Conservation (phyloP, 306 rosid genomes). For the Sesbania bispinosa region DNA sequence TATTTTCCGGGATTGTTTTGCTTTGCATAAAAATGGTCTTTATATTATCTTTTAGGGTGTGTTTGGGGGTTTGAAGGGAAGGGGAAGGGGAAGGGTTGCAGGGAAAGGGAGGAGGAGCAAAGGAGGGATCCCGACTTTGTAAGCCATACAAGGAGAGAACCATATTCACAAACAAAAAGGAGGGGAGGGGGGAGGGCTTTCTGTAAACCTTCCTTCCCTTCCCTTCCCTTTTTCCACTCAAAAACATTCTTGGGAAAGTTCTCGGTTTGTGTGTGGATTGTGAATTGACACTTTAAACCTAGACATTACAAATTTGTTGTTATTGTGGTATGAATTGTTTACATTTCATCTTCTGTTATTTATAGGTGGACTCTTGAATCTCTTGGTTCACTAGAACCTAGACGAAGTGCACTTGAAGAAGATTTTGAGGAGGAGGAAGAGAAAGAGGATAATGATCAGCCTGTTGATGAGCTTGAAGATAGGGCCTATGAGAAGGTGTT, state of each 20-base stretch:
- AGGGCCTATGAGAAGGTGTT: not conserved
- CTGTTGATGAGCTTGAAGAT: conserved; percentile 58
- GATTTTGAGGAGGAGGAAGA: conserved; percentile 97
- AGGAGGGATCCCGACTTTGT: too few relatives aligned
- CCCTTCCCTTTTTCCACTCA: too few relatives aligned
- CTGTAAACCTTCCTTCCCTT: too few relatives aligned
- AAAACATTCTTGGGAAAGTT: not conserved
- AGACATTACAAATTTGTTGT: not conserved
- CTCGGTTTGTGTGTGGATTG: not conserved
- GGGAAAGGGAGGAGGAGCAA: too few relatives aligned
- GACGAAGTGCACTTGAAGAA: conserved; percentile 86
- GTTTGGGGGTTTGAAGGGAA: too few relatives aligned
- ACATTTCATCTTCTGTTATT: not conserved
- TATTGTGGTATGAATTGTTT: not conserved
- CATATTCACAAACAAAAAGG: too few relatives aligned
- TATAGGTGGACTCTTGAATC: conserved; percentile 87
- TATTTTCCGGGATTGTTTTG: not conserved
- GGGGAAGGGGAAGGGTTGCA: too few relatives aligned
- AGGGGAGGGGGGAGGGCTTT: too few relatives aligned
- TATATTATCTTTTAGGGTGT: too few relatives aligned
- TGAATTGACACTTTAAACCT: not conserved
- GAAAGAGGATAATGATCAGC: conserved; percentile 73
- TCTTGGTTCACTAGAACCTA: conserved; percentile 52
- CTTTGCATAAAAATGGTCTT: not conserved
- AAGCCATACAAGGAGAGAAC: too few relatives aligned